A percentile compares a stretch with the other conserved stretches of the same genome.
Evolutionary conservation across 1,284 basidiomycete genomes (phyloP).

Genomic region (Leccinum ponderosum): DNA sequence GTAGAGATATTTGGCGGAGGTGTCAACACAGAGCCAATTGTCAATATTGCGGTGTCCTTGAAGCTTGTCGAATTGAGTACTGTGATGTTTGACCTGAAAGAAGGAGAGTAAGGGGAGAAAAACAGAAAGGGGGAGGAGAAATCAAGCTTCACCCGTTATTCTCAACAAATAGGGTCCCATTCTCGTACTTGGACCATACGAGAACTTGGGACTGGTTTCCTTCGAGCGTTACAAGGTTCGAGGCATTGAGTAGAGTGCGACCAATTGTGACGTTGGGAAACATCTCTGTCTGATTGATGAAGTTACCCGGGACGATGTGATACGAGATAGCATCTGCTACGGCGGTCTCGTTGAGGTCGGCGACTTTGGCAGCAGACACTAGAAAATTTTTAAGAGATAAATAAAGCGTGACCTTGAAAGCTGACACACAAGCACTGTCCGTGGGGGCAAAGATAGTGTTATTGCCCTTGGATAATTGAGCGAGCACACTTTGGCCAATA

Average conservation of each 20-base stretch:
- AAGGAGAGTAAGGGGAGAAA: background rate
- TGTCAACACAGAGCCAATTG: slow-evolving; percentile 52
- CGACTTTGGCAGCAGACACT: slow-evolving; percentile 17
- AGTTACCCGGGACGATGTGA: slow-evolving; percentile 60
- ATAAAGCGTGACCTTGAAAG: background rate
- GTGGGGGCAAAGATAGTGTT: slow-evolving; percentile 51
- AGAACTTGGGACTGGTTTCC: slow-evolving; percentile 62
- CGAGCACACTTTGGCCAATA: slow-evolving; percentile 45
- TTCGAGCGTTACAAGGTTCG: slow-evolving; percentile 50
- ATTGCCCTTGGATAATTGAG: slow-evolving; percentile 38
- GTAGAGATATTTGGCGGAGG: slow-evolving; percentile 52
- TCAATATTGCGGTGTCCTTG: slow-evolving; percentile 51
- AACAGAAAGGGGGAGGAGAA: background rate
- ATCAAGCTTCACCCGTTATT: slow-evolving; percentile 51
- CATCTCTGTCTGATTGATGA: slow-evolving; percentile 39
- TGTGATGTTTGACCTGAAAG: slow-evolving; percentile 42
- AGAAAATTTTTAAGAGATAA: background rate
- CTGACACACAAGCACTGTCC: slow-evolving; percentile 46
- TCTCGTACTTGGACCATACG: slow-evolving; percentile 50
- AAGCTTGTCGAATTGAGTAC: slow-evolving; percentile 47
- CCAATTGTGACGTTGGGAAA: slow-evolving; percentile 63
- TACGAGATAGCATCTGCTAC: slow-evolving; percentile 57
- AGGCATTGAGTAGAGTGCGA: slow-evolving; percentile 57
- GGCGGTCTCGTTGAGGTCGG: slow-evolving; percentile 32
- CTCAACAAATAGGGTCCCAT: slow-evolving; percentile 50